phyloP scores from a whole-genome alignment of 2,329 filamentous ascomycete genomes.

The Paecilomyces variotii region DNA sequence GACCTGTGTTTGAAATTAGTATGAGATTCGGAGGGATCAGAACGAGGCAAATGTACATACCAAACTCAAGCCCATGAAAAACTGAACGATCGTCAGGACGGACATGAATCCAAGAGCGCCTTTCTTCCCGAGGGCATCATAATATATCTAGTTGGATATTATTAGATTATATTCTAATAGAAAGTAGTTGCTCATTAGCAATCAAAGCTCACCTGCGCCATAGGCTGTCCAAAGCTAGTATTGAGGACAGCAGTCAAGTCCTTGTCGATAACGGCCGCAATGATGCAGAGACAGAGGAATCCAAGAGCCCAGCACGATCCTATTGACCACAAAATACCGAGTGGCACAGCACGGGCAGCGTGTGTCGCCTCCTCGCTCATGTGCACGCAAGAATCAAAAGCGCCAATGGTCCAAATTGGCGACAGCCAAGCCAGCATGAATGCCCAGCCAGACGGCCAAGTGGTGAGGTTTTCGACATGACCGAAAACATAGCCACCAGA shows the following conservation, averaged over 20 bases:
- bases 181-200: no score
- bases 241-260: constrained; percentile 44
- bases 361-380: constrained; percentile 56
- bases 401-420: constrained; percentile 52
- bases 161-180: not conserved
- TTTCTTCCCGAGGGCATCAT: constrained; percentile 51
- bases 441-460: constrained; percentile 50
- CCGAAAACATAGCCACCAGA: constrained; percentile 46
- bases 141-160: constrained; percentile 45
- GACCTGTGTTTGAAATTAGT: constrained; percentile 23
- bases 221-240: constrained; percentile 50
- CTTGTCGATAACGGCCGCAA: constrained; percentile 50
- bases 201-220: constrained; percentile 36
- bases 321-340: constrained; percentile 52
- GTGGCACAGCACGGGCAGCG: constrained; percentile 51
- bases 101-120: constrained; percentile 53
- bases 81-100: constrained; percentile 53
- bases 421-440: constrained; percentile 55
- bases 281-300: constrained; percentile 49
- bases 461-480: constrained; percentile 49
- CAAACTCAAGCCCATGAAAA: constrained; percentile 53
- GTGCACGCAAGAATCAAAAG: constrained; percentile 51
- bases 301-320: constrained; percentile 50
- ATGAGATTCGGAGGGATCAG: not conserved
- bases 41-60: constrained; percentile 17